Conservation (phyloP, 495 filamentous ascomycete species). For the Daldinia grandis region DNA sequence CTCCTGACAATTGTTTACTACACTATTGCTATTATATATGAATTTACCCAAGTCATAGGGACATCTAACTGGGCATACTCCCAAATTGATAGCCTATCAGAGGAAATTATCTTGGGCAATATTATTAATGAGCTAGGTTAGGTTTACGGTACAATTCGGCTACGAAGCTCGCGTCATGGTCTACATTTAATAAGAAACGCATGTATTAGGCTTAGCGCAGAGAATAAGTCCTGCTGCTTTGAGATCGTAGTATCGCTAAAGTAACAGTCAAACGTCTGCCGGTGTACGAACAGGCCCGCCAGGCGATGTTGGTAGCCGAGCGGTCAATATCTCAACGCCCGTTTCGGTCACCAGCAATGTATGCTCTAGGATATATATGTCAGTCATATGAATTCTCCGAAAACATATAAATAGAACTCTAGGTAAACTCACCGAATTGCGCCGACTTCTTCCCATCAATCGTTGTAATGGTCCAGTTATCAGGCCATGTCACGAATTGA, state of each 20-base stretch:
- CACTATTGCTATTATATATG: conserved; percentile 11
- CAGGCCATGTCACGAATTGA: conserved; percentile 1
- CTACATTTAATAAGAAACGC: background rate
- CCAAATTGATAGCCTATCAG: background rate
- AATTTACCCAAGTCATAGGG: background rate
- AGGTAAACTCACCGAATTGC: background rate
- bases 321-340: background rate
- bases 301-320: background rate
- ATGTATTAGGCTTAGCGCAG: background rate
- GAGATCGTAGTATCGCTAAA: background rate
- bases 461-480: background rate
- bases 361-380: background rate
- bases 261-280: background rate
- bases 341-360: background rate
- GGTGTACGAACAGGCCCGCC: background rate
- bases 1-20: conserved; percentile 19
- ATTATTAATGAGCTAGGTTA: background rate
- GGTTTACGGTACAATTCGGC: background rate
- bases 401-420: background rate
- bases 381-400: background rate
- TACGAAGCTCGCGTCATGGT: background rate
- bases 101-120: background rate
- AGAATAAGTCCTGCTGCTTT: background rate
- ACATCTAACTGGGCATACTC: background rate
- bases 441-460: conserved; percentile 2